Base-by-base conservation (phyloP, 192 early-diverging fungal species). In the Spizellomyces sp. region DNA sequence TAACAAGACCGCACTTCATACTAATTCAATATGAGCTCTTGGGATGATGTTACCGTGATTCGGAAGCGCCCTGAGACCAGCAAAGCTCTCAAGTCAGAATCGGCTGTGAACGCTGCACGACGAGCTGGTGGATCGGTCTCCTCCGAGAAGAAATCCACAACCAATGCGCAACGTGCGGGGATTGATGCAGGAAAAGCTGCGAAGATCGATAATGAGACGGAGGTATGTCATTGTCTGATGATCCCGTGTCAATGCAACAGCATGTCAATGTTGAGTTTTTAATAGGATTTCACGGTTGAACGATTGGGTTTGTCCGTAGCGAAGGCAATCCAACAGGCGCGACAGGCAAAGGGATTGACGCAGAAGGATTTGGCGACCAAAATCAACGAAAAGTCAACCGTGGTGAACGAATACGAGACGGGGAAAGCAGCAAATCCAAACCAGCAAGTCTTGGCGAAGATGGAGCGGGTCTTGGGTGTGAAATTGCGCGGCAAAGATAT, bases 301-400 rank as follows among this genome's bases (percentile, higher is more conserved):
- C 76, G 77, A 42, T 83, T 98, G 7, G 84, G 85, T 42, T 73
- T 90, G 5, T 79, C 84, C 44, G 90, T 95, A 19, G 88, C 89
- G 45, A 91, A 91, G 71, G 90, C 94, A 5, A 95, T 98, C 68
- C 86, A 88, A 71, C 83, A 93, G 73, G 96, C 87, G 10, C 84
- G 95, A 62, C 75, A 86, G 69, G 90, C 84, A 12, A 91, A 92
- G 82, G 45, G 48, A 10, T 61, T 91, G 76, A 95, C 89, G 36
- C 96, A 98, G 77, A 96, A 96, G 88, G 92, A 95, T 17, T 81
- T 96, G 41, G 92, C 90, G 45, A 88, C 87, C 45, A 88, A 87
- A 48, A 91, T 98, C 77, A 96, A 96, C 69, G 96, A 98, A 76
- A 96, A 96, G 85, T 89, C 90, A 62, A 90, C 89, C 63, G 86